Base-by-base conservation (phyloP, 225 moss, liverwort and hornwort genomes). In the Bryum argenteum region DNA sequence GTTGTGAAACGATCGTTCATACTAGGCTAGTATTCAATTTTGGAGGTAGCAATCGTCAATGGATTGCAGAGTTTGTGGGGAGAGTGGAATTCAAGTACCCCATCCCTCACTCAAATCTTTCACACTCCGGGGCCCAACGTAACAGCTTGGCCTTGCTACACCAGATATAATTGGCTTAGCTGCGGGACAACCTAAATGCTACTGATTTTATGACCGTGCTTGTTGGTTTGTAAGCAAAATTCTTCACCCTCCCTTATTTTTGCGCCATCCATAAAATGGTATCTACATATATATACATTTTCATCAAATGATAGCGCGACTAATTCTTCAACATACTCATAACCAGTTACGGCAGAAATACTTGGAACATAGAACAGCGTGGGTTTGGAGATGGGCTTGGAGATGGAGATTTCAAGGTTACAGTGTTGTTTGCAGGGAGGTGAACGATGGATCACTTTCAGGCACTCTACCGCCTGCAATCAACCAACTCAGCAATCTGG, bases 381-480 rank as follows among this genome's bases (percentile, higher is more conserved):
- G 48, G 71, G 26, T n/a, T n/a, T n/a, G n/a, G n/a, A n/a, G n/a
- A n/a, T 56, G 21, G 53, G 38, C 1, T 3, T 47, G 23, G 39
- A 61, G 53, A 43, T n/a, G 5, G 18, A 65, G 47, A 48, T 66
- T 18, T 53, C 52, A 19, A 67, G 10, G 14, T 24, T 61, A 19
- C 38, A 15, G 11, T 54, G 24, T 19, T 8, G 40, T 56, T 24
- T 24, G 48, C 63, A 73, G 73, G 50, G 55, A 67, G 40, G 68
- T 79, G 63, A 12, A 40, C 6, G 57, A 58, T 51, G 69, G 74
- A 74, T 74, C 58, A 21, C 54, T 69, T 61, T 57, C 19, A 50
- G 73, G 73, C 63, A 48, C 3, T 63, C 50, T 79, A 10, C 79
- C 78, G 17, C 0, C 68, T 65, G 71, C 4, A 55, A 68, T 79